Conservation (phyloP, 805 yeast species). For the Wickerhamia fluorescens region DNA sequence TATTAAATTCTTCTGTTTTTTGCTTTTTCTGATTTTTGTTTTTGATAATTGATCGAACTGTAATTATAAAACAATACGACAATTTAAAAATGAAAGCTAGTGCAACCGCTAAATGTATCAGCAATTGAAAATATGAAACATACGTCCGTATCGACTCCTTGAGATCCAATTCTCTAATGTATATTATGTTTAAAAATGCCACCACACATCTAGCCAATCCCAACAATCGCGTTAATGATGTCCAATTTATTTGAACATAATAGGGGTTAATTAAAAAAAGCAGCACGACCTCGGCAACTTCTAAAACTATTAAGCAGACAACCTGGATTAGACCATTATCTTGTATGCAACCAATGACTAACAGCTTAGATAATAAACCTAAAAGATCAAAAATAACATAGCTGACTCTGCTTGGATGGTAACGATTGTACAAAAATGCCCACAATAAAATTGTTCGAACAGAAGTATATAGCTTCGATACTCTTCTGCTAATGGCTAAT, state of each 20-base stretch:
- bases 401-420: conserved; percentile 34
- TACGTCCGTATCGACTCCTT: conserved; percentile 34
- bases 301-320: conserved; percentile 26
- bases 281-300: conserved; percentile 19
- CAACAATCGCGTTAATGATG: conserved; percentile 25
- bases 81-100: conserved; percentile 22
- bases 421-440: conserved; percentile 38
- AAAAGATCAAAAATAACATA: conserved; percentile 32
- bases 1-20: conserved; percentile 2
- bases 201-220: conserved; percentile 33
- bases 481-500: conserved; percentile 11
- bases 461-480: conserved; percentile 39
- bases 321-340: conserved; percentile 40
- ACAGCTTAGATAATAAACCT: conserved; percentile 24
- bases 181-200: conserved; percentile 38
- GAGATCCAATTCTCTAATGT: conserved; percentile 25
- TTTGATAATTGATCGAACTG: conserved; percentile 16
- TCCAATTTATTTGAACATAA: conserved; percentile 20
- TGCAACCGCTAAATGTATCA: conserved; percentile 32
- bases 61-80: conserved; percentile 20
- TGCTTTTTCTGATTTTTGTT: conserved; percentile 4
- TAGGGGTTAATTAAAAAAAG: conserved; percentile 21
- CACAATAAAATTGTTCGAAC: conserved; percentile 40
- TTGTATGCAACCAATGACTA: conserved; percentile 41
- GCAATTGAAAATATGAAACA: conserved; percentile 37